phyloP scores from a whole-genome alignment of 768 basidiomycete species.

The Suillus variegatus region DNA sequence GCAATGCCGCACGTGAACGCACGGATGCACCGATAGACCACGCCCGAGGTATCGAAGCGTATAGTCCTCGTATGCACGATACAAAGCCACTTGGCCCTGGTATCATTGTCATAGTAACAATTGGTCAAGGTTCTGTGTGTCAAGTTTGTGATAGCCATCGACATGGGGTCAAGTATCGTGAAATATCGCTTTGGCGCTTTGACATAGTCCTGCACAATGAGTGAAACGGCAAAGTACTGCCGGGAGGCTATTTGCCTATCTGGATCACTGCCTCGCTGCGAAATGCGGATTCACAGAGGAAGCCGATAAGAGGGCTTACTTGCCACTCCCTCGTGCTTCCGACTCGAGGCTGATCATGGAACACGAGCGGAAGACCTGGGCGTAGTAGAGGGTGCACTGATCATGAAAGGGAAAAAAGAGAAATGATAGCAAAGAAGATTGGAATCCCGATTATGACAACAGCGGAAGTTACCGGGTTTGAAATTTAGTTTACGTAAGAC shows the following conservation, averaged over 20 bases:
- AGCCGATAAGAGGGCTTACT: conserved; percentile 10
- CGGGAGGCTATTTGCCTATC: conserved; percentile 13
- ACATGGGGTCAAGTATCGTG: neutral
- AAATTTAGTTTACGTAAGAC: neutral
- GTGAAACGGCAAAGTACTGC: neutral
- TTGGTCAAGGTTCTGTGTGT: neutral
- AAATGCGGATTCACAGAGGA: conserved; percentile 5
- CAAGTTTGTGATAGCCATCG: conserved; percentile 5
- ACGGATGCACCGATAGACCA: conserved; percentile 12
- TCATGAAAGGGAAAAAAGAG: conserved; percentile 3
- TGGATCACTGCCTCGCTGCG: conserved; percentile 8
- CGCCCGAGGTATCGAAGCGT: neutral
- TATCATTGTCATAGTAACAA: conserved; percentile 10
- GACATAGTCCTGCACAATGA: conserved; percentile 4
- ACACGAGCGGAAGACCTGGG: neutral
- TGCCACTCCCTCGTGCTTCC: conserved; percentile 14
- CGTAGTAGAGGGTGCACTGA: neutral
- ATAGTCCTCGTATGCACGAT: conserved; percentile 9
- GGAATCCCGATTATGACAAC: neutral
- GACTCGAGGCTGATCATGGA: conserved; percentile 12
- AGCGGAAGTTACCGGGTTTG: neutral
- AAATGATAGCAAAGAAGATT: neutral
- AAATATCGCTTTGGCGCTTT: neutral
- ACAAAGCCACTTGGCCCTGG: conserved; percentile 11
- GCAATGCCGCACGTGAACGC: conserved; percentile 8